Evolutionary conservation across 306 rosid genomes (phyloP).

Genomic region (Citrullus amarus): DNA sequence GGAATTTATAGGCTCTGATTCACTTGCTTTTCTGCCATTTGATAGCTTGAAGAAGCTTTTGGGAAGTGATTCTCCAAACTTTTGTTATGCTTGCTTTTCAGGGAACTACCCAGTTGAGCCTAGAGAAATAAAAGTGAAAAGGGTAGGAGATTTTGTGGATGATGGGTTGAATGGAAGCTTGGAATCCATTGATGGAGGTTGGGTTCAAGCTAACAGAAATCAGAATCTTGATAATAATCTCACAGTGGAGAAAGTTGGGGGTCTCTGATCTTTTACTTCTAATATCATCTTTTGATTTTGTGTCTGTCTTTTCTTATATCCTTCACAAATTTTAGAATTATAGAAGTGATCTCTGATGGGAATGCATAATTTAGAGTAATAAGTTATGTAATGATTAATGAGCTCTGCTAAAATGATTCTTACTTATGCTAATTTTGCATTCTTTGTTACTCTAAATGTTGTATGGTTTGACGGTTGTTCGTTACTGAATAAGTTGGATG

Average conservation of each 20-base stretch:
- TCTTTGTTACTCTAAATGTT: background rate
- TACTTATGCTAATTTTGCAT: background rate
- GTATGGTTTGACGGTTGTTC: background rate
- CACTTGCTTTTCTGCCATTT: conserved; percentile 76
- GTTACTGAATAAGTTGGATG: background rate
- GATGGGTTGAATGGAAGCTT: conserved; percentile 84
- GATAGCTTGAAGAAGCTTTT: conserved; percentile 47
- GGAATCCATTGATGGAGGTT: conserved; percentile 71
- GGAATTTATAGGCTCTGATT: conserved; percentile 75
- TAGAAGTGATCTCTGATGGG: background rate
- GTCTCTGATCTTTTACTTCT: conserved; percentile 1
- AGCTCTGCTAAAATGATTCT: background rate
- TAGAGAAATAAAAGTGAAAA: conserved; percentile 64
- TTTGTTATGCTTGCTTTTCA: conserved; percentile 85
- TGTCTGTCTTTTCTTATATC: background rate
- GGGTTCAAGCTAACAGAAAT: conserved; percentile 53
- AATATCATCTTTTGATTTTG: background rate
- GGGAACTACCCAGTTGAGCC: conserved; percentile 96
- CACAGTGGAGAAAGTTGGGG: conserved; percentile 20
- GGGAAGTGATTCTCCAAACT: conserved; percentile 41
- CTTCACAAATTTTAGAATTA: background rate
- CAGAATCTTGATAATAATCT: background rate
- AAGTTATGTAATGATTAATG: background rate
- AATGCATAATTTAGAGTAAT: conserved; percentile 2
- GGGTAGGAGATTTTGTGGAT: conserved; percentile 80